Evolutionary conservation across 306 rosid genomes (phyloP).

Genomic region (Notholithocarpus densiflorus): DNA sequence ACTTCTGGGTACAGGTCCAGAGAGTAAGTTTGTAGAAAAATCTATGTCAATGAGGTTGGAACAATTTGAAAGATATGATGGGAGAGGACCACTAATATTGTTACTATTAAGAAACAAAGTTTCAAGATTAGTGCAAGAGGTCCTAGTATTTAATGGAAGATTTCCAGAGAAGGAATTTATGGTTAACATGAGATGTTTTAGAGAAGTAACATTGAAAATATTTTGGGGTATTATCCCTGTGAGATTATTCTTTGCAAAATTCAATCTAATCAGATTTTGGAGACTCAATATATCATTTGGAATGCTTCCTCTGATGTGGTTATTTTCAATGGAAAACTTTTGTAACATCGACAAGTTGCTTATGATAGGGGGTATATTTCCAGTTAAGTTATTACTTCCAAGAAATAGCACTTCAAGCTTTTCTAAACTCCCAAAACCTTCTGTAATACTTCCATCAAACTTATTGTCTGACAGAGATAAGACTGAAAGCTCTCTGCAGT

Average conservation of each 20-base stretch:
- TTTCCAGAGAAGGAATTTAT: not conserved
- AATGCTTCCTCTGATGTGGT: not conserved
- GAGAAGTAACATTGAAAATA: not conserved
- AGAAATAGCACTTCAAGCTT: not conserved
- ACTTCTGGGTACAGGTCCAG: not conserved
- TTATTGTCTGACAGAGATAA: not conserved
- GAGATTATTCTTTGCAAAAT: not conserved
- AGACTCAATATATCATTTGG: not conserved
- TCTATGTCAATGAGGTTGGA: not conserved
- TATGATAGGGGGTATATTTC: not conserved
- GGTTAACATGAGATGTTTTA: not conserved
- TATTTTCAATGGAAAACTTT: not conserved
- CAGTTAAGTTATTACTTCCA: not conserved
- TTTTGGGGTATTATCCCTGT: not conserved
- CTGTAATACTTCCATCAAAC: not conserved
- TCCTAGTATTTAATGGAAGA: not conserved
- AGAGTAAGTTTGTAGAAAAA: not conserved
- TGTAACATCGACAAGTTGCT: not conserved
- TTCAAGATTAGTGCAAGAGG: not conserved
- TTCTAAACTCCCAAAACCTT: not conserved
- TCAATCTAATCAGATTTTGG: not conserved
- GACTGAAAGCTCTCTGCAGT: not conserved
- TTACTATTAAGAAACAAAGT: rapidly evolving
- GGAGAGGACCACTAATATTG: not conserved
- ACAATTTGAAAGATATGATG: not conserved